A percentile compares a stretch with the other conserved stretches of the same genome.
phyloP scores from a whole-genome alignment of 2,329 filamentous ascomycete genomes.

The Clarireedia homoeocarpa region DNA sequence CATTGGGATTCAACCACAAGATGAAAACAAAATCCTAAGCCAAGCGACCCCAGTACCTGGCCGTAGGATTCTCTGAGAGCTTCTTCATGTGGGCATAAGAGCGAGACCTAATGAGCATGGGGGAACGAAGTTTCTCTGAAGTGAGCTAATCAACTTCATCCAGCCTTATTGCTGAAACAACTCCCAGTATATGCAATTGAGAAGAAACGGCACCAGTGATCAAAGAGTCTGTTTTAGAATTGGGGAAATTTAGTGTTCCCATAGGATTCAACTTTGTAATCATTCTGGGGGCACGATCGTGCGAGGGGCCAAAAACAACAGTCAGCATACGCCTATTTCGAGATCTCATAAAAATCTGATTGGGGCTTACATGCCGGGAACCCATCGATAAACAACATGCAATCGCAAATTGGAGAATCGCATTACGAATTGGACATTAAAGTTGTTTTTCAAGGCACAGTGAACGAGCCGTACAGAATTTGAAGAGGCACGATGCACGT shows the following conservation, averaged over 20 bases:
- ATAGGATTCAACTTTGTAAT: not conserved
- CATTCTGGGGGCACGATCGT: not conserved
- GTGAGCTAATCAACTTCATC: not conserved
- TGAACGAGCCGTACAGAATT: not conserved
- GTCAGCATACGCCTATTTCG: not conserved
- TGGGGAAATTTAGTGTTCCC: not conserved
- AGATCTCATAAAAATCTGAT: not conserved
- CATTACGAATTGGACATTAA: not conserved
- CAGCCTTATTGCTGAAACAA: not conserved
- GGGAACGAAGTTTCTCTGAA: not conserved
- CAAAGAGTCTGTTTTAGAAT: not conserved
- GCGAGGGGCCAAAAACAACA: not conserved
- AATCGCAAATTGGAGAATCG: not conserved
- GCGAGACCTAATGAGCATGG: not conserved
- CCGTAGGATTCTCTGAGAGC: not conserved
- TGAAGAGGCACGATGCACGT: not conserved
- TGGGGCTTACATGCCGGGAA: not conserved
- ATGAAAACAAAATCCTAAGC: conserved; percentile 4
- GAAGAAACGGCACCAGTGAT: not conserved
- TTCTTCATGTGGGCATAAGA: not conserved
- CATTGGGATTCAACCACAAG: conserved; percentile 1
- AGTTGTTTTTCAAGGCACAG: not conserved
- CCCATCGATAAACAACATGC: not conserved
- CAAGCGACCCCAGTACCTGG: not conserved
- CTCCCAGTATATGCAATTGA: not conserved